Conservation (phyloP, 495 filamentous ascomycete species). For the Cercophora newfieldiana region DNA sequence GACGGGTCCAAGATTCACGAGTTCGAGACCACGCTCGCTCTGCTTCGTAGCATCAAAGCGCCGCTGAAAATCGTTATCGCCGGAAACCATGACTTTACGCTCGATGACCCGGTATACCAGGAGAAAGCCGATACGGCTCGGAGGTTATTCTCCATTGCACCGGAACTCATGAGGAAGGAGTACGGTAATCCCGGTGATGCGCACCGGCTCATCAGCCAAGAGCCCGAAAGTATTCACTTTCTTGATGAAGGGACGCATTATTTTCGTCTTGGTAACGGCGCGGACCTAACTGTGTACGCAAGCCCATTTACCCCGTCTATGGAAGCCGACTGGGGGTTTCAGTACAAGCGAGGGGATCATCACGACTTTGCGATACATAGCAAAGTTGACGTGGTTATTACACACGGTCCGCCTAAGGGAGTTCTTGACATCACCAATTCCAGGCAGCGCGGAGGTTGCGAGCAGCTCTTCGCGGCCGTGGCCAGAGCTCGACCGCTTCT, state of each 20-base stretch:
- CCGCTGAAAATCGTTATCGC: slow-evolving; percentile 77
- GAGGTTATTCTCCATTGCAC: background rate
- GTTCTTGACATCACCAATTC: slow-evolving; percentile 52
- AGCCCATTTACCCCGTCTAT: slow-evolving; percentile 68
- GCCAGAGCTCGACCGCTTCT: slow-evolving; percentile 54
- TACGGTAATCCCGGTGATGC: slow-evolving; percentile 24
- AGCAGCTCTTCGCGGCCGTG: slow-evolving; percentile 56
- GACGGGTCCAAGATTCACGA: slow-evolving; percentile 57
- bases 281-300: slow-evolving; percentile 63
- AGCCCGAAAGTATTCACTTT: slow-evolving; percentile 56
- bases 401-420: slow-evolving; percentile 68
- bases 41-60: slow-evolving; percentile 59
- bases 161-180: slow-evolving; percentile 9
- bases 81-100: slow-evolving; percentile 76
- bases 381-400: slow-evolving; percentile 64
- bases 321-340: slow-evolving; percentile 59
- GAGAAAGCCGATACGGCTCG: slow-evolving; percentile 4
- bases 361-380: slow-evolving; percentile 10
- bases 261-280: slow-evolving; percentile 60
- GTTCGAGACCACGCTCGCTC: slow-evolving; percentile 51
- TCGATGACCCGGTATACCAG: slow-evolving; percentile 51
- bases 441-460: slow-evolving; percentile 53
- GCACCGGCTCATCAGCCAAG: slow-evolving; percentile 21
- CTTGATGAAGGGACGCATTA: slow-evolving; percentile 64
- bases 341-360: slow-evolving; percentile 43